phyloP scores from a whole-genome alignment of 768 basidiomycete genomes.

The Tulasnella sp. region DNA sequence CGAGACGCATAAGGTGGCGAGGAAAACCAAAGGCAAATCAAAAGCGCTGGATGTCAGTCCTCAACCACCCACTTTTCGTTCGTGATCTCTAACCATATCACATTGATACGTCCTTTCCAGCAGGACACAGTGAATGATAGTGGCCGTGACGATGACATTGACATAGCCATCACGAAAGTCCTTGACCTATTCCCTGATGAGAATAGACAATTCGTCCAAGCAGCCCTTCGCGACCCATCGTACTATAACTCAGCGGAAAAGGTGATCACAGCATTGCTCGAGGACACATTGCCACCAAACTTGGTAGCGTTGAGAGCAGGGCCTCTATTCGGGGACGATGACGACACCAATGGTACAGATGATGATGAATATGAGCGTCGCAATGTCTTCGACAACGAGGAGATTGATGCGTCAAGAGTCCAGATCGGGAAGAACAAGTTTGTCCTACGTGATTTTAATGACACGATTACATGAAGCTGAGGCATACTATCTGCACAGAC shows the following conservation, averaged over 20 bases:
- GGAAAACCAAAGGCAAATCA: slow-evolving; percentile 31
- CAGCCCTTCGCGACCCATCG: slow-evolving; percentile 40
- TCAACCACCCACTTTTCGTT: too few species aligned
- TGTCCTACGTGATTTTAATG: slow-evolving; percentile 18
- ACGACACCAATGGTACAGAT: slow-evolving; percentile 19
- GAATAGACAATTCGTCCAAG: slow-evolving; percentile 44
- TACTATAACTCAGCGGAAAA: slow-evolving; percentile 49
- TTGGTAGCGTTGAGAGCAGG: slow-evolving; percentile 22
- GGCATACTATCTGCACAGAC: too few species aligned
- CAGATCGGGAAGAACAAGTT: slow-evolving; percentile 51
- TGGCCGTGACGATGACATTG: not conserved
- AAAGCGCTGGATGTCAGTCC: not conserved
- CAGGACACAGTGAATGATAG: not conserved
- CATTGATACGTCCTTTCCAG: too few species aligned
- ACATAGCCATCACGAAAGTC: slow-evolving; percentile 42
- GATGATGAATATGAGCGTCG: slow-evolving; percentile 35
- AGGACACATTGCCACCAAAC: slow-evolving; percentile 48
- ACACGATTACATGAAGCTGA: too few species aligned
- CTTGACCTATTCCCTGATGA: slow-evolving; percentile 66
- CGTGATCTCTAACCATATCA: too few species aligned
- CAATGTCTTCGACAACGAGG: slow-evolving; percentile 69
- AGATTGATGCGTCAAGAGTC: slow-evolving; percentile 51
- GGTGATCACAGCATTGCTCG: slow-evolving; percentile 62
- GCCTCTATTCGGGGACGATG: slow-evolving; percentile 12
- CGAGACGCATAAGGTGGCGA: not conserved